Base-by-base conservation (phyloP, 2,329 filamentous ascomycete genomes). In the Monilinia fructicola region DNA sequence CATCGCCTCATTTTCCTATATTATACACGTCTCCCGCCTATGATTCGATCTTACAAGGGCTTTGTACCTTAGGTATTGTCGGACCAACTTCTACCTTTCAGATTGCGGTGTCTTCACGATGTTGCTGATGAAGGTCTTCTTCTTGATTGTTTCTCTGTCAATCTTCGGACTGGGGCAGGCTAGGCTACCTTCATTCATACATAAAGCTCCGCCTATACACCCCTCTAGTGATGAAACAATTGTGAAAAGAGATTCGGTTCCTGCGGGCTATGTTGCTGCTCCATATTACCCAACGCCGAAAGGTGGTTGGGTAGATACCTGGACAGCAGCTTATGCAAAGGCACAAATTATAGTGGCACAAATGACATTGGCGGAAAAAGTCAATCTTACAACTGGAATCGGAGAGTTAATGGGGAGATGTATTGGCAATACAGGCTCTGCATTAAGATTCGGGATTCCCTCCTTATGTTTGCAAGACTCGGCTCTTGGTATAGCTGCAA, bases 281-380 rank as follows among this genome's bases (percentile, higher is more conserved):
- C 73, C 73, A 28, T 74, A 75, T 44, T 76, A 76, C 58, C 75
- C 75, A 6, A 67, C 74, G 7, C 75, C 75, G 4, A 72, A 70
- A 40, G 91, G 90, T 50, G 93, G 90, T 87, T 76, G 75, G 74
- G 65, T 71, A 26, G 61, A 69, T 3, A 70, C 63, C 28, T 94
- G 91, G 91, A 80, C 80, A 28, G 84, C 84, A 23, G 89, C 89
- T 71, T 94, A 93, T 74, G 79, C 79, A 63, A 92, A 90, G 73
- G 91, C 91, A 1, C 82, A 87, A 67, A 77, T 80, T 4, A 77
- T 93, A 18, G 90, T 94, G 21, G 84, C 86, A 64, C 84, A 86
- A 58, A 91, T 94, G 90, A 93, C 90, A 0, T 78, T 94, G 66
- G 90, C 90, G 2, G 91, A 93, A 76, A 94, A 93, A 79, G 88